These are phyloP conservation scores for Fusarium buharicum DNA, from an alignment of 2,329 filamentous ascomycete genomes.

Conservation along the genomic window DNA sequence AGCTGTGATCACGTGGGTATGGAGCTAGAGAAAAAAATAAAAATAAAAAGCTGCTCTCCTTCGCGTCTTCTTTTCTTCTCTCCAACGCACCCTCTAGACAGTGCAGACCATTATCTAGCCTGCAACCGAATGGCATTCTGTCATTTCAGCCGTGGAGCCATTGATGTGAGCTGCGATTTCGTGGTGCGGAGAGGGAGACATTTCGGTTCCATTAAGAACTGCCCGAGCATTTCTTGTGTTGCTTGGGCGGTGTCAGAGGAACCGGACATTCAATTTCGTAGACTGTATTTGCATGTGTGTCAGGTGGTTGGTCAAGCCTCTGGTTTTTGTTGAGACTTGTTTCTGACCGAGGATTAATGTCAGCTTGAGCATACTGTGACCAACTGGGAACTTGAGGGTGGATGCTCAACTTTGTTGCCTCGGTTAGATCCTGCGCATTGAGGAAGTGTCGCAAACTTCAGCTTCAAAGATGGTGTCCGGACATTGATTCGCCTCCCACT, in stretches of 20 bases:
- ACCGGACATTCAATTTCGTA: slow-evolving; percentile 49
- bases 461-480: too few relatives aligned
- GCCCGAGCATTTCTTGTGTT: slow-evolving; percentile 58
- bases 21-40: background rate
- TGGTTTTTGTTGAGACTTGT: too few relatives aligned
- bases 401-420: too few relatives aligned
- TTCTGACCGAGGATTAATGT: too few relatives aligned
- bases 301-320: too few relatives aligned
- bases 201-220: slow-evolving; percentile 67
- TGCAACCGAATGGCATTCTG: slow-evolving; percentile 76
- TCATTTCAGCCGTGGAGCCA: slow-evolving; percentile 64
- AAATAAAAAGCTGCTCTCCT: slow-evolving; percentile 24
- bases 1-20: slow-evolving; percentile 33
- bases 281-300: background rate
- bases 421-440: too few relatives aligned
- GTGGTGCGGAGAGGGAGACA: slow-evolving; percentile 64
- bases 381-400: too few relatives aligned
- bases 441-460: too few relatives aligned
- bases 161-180: slow-evolving; percentile 73
- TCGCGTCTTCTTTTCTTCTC: slow-evolving; percentile 45
- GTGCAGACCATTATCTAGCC: slow-evolving; percentile 77
- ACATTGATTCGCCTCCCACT: too few relatives aligned
- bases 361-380: too few relatives aligned
- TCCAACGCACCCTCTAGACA: slow-evolving; percentile 85
- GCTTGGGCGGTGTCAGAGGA: slow-evolving; percentile 57